A percentile compares a stretch with the other conserved stretches of the same genome.
These are phyloP conservation scores for Penicillium sclerotigenum DNA, from an alignment of 2,329 filamentous ascomycete genomes.

Conservation along the genomic window DNA sequence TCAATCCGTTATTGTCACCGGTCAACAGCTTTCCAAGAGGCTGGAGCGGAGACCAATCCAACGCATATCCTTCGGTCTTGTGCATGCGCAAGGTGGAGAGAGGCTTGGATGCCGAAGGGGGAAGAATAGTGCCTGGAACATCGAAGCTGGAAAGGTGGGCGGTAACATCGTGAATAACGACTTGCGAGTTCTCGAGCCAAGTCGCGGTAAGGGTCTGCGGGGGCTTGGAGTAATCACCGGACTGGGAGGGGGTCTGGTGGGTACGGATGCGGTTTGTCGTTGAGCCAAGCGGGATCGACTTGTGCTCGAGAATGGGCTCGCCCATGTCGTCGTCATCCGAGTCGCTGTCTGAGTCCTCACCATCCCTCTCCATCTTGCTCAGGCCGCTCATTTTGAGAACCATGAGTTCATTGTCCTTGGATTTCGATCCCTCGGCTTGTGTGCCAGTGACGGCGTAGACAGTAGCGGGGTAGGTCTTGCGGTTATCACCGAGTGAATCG, in stretches of 20 bases:
- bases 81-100: conserved; percentile 84
- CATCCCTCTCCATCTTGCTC: conserved; percentile 75
- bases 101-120: conserved; percentile 82
- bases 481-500: conserved; percentile 81
- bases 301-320: conserved; percentile 91
- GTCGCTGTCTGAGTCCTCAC: conserved; percentile 66
- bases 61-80: conserved; percentile 87
- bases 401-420: conserved; percentile 89
- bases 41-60: conserved; percentile 90
- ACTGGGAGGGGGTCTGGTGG: conserved; percentile 70
- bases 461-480: conserved; percentile 90
- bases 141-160: conserved; percentile 88
- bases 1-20: conserved; percentile 84
- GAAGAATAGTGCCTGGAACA: conserved; percentile 75
- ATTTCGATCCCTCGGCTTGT: conserved; percentile 72
- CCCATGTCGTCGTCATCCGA: conserved; percentile 67
- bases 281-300: conserved; percentile 77
- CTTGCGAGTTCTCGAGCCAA: conserved; percentile 85
- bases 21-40: conserved; percentile 83
- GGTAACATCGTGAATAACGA: conserved; percentile 92
- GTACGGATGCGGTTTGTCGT: conserved; percentile 92
- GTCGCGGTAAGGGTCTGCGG: conserved; percentile 81
- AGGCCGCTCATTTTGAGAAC: conserved; percentile 94
- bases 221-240: conserved; percentile 63
- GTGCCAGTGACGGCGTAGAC: conserved; percentile 94